These are phyloP conservation scores for Hylodesmum podocarpum DNA, from an alignment of 306 rosid genomes.

Conservation along the genomic window DNA sequence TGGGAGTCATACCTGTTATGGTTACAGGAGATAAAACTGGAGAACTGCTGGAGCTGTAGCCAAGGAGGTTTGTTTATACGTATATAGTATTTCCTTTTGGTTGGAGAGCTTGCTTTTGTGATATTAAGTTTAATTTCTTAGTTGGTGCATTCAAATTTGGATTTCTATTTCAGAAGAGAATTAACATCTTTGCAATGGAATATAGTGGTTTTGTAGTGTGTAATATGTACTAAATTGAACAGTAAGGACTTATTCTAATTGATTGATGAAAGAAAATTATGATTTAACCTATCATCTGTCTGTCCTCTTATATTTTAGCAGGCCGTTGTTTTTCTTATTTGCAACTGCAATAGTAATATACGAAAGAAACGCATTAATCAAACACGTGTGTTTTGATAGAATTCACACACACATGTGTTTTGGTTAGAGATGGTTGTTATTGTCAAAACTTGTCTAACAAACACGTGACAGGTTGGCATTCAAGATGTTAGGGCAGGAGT, in stretches of 20 bases:
- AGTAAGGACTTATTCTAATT: too few species aligned
- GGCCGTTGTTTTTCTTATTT: not conserved
- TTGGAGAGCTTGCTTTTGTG: conserved; percentile 7
- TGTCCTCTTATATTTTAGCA: not conserved
- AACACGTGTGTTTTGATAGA: too few species aligned
- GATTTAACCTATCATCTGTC: not conserved
- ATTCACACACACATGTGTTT: conserved; percentile 22
- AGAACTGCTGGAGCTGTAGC: conserved; percentile 90
- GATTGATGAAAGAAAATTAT: not conserved
- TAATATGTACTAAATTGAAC: not conserved
- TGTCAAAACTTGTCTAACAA: not conserved
- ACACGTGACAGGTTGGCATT: conserved; percentile 70
- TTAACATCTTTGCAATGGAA: conserved; percentile 12
- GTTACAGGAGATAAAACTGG: conserved; percentile 96
- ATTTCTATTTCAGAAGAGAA: not conserved
- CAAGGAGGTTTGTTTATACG: conserved; percentile 62
- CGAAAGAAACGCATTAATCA: not conserved
- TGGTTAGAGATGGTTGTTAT: not conserved
- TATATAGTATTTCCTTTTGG: not conserved
- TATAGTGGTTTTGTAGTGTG: not conserved
- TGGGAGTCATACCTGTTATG: conserved; percentile 78
- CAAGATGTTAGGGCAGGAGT: conserved; percentile 82
- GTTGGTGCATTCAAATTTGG: not conserved
- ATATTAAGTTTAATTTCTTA: conserved; percentile 21
- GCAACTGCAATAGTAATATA: not conserved